Conservation (phyloP, 2,329 filamentous ascomycete genomes). For the Fusarium fujikuroi region DNA sequence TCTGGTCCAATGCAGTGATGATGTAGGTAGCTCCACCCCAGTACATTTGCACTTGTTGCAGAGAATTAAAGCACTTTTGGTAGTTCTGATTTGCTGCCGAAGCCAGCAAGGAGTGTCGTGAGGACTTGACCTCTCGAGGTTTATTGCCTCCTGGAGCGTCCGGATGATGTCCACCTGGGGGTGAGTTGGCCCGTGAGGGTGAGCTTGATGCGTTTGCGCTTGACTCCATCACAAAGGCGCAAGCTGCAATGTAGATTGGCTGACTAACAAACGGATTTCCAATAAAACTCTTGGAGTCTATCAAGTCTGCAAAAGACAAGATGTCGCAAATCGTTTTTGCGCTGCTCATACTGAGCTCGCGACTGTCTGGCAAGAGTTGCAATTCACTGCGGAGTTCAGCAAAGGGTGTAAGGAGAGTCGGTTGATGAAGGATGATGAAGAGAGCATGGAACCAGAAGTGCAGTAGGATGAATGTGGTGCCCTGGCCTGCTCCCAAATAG, state of each 20-base stretch:
- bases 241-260: conserved; percentile 91
- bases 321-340: conserved; percentile 94
- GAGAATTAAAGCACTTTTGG: conserved; percentile 83
- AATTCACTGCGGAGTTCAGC: conserved; percentile 67
- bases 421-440: conserved; percentile 86
- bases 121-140: conserved; percentile 51
- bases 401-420: conserved; percentile 83
- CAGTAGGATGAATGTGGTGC: conserved; percentile 86
- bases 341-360: conserved; percentile 85
- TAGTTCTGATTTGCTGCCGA: conserved; percentile 89
- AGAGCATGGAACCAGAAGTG: conserved; percentile 92
- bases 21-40: conserved; percentile 92
- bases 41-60: conserved; percentile 83
- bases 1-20: conserved; percentile 85
- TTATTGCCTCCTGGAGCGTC: conserved; percentile 8
- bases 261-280: conserved; percentile 91
- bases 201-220: conserved; percentile 73
- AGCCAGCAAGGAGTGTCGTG: conserved; percentile 80
- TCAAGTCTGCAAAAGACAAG: conserved; percentile 83
- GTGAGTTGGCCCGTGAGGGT: conserved; percentile 67
- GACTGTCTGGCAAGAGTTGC: conserved; percentile 81
- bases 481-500: conserved; percentile 82
- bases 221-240: conserved; percentile 87
- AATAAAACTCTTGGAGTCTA: conserved; percentile 86
- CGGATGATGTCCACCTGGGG: conserved; percentile 46